Conservation (phyloP, 257 asterid species). For the Solanum boliviense region DNA sequence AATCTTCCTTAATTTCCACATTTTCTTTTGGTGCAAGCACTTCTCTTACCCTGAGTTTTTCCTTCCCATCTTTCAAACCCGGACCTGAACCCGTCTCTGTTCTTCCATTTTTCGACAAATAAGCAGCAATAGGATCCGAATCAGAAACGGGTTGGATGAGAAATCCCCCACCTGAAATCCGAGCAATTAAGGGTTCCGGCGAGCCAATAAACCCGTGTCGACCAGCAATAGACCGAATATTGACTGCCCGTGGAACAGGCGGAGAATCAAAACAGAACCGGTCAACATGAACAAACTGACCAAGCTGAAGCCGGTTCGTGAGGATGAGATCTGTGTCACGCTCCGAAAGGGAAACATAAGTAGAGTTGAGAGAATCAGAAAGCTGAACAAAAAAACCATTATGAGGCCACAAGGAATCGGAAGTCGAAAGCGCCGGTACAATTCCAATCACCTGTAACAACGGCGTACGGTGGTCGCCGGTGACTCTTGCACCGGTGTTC, state of each 20-base stretch:
- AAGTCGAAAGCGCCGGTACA: constrained; percentile 68
- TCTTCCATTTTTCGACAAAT: constrained; percentile 27
- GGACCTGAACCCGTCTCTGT: constrained; percentile 8
- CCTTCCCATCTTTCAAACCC: not conserved
- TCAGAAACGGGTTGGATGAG: constrained; percentile 70
- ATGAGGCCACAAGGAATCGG: constrained; percentile 73
- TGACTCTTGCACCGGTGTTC: constrained; percentile 63
- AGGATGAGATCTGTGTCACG: constrained; percentile 73
- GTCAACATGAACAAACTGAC: constrained; percentile 80
- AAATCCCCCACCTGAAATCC: constrained; percentile 46
- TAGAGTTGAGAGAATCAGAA: constrained; percentile 84
- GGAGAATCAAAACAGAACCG: constrained; percentile 62
- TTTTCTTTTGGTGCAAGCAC: constrained; percentile 44
- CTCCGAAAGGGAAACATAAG: constrained; percentile 85
- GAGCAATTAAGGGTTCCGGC: constrained; percentile 71
- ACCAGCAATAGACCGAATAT: constrained; percentile 71
- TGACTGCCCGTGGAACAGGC: constrained; percentile 58
- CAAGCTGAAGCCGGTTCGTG: constrained; percentile 77
- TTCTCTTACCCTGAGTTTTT: constrained; percentile 16
- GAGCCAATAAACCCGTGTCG: constrained; percentile 69
- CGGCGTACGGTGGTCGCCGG: constrained; percentile 97
- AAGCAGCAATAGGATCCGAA: constrained; percentile 58
- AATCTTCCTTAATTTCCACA: constrained; percentile 28
- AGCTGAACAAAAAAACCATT: constrained; percentile 82
- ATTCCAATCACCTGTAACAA: constrained; percentile 89